phyloP scores from a whole-genome alignment of 2,329 filamentous ascomycete species.

The Pseudocercospora vitis region DNA sequence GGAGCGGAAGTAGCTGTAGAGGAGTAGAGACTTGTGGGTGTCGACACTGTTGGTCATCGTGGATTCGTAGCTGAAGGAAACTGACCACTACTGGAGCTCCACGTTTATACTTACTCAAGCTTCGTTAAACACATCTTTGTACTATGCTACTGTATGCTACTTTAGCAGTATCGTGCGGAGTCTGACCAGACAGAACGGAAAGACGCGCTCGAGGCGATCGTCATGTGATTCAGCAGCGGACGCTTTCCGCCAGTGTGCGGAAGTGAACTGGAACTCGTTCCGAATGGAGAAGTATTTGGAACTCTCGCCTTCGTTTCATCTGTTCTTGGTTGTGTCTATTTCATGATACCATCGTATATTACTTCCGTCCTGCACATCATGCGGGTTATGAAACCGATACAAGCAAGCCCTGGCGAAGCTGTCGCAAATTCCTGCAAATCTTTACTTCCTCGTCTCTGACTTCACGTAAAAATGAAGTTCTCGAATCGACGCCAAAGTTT shows the following conservation, averaged over 20 bases:
- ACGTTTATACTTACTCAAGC: too few relatives aligned
- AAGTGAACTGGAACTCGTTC: background rate
- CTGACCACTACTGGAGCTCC: too few relatives aligned
- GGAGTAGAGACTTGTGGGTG: background rate
- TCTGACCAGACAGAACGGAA: constrained; percentile 2
- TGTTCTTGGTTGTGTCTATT: too few relatives aligned
- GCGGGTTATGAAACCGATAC: too few relatives aligned
- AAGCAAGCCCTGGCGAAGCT: background rate
- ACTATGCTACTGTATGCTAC: too few relatives aligned
- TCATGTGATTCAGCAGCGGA: background rate
- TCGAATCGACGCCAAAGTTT: background rate
- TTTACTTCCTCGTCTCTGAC: background rate
- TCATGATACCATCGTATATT: constrained; percentile 2
- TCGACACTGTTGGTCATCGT: background rate
- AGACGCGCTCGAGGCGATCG: background rate
- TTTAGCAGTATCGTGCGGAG: constrained; percentile 1
- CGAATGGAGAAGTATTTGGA: too few relatives aligned
- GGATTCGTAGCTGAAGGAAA: background rate
- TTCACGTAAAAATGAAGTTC: background rate
- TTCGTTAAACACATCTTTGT: too few relatives aligned
- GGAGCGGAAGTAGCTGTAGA: constrained; percentile 42
- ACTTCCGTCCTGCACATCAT: background rate
- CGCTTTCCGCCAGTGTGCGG: background rate
- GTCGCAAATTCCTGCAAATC: background rate
- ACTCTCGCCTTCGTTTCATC: too few relatives aligned